Percentiles rank a stretch among this genome's conserved stretches.
Evolutionary conservation across 805 yeast genomes (phyloP).

Genomic region (Cyberlindnera suaveolens): DNA sequence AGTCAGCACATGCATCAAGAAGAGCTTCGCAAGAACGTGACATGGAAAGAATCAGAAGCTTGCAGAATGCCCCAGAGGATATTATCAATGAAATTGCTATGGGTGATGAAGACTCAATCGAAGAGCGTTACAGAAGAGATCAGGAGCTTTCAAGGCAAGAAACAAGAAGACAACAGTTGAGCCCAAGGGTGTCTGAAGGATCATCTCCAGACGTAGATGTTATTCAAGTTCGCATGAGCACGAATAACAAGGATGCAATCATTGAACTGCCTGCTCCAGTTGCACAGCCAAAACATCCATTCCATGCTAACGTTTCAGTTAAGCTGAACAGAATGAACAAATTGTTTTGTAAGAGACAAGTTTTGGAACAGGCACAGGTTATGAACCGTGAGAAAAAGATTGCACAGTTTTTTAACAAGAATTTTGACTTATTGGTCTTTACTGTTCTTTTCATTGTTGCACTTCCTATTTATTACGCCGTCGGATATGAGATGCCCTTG

Average conservation of each 20-base stretch:
- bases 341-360: slow-evolving; percentile 18
- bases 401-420: slow-evolving; percentile 32
- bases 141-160: slow-evolving; percentile 1
- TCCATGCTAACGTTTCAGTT: slow-evolving; percentile 11
- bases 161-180: no score
- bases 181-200: no score
- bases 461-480: slow-evolving; percentile 52
- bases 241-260: background rate
- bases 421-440: slow-evolving; percentile 54
- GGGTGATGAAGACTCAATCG: slow-evolving; percentile 23
- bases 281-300: slow-evolving; percentile 9
- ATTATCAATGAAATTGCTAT: slow-evolving; percentile 16
- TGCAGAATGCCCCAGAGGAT: slow-evolving; percentile 11
- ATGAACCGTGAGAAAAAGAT: slow-evolving; percentile 20
- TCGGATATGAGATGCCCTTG: slow-evolving; percentile 52
- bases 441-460: slow-evolving; percentile 44
- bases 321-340: slow-evolving; percentile 8
- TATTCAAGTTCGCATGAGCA: background rate
- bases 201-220: no score
- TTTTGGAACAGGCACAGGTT: slow-evolving; percentile 10
- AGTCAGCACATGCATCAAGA: background rate
- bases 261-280: slow-evolving; percentile 15
- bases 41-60: slow-evolving; percentile 4
- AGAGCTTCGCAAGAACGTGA: background rate
- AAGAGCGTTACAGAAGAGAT: slow-evolving; percentile 13